Evolutionary conservation across 164 flowering plant genomes (phyloP), one percentile per base, ranked within the genome.

Genomic region (Tinospora cordifolia): DNA sequence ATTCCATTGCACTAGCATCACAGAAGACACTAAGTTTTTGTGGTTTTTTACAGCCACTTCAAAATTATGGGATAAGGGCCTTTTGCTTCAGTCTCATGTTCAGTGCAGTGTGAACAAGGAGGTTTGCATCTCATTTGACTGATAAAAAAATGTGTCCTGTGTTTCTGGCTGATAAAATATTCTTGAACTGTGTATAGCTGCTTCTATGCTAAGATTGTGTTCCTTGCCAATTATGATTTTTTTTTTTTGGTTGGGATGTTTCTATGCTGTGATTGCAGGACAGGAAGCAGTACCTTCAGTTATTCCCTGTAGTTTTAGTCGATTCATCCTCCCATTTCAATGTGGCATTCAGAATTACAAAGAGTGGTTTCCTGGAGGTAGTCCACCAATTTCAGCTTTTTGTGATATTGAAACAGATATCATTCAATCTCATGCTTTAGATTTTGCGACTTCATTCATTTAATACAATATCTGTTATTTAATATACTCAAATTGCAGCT

Each of bases 351-450:
- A 86, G 97, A 21, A 73, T 92, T 73, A 70, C 92, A 59, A 80
- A 75, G 66, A 73, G 73, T 83, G 89, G 85, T 65, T 86, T 87
- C 51, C 30, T 62, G 47, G 93, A 92, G 97, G 99, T 90, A 85
- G 7, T 70, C 38, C 26, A 68, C 27, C 22, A 9, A 63, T 41
- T 59, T 3, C 36, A 17, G 25, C 60, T 3, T 39, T 3, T 19
- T 8, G n/a, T 21, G n/a, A 54, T 19, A 54, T 54, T 54, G 21
- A 21, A 19, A 54, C 60, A 54, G 60, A 54, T 54, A 8, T 4
- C 21, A 54, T 9, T 54, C 60, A 54, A 21, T 54, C 24, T 54
- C 60, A 8, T 54, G 21, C 21, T 54, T 54, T n/a, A 44, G 8
- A n/a, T n/a, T 54, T 54, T 22, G 4, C 17, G 12, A 6, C 46